Evolutionary conservation across 2,329 filamentous ascomycete genomes (phyloP).

Genomic region (Penicillium sp.): DNA sequence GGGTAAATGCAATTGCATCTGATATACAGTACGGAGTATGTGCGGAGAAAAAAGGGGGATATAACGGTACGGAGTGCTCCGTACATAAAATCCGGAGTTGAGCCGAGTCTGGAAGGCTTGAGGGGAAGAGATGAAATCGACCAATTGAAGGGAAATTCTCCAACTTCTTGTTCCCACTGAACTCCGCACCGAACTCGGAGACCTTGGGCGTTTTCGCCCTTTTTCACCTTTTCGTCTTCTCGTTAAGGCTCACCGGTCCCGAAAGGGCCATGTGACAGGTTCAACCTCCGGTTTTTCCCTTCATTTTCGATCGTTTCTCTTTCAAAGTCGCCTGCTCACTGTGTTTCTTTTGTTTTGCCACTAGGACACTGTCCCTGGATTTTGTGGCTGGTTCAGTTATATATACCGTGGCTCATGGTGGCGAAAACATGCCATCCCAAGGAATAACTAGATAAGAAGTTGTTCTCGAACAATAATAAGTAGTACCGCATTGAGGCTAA

Average conservation of each 20-base stretch:
- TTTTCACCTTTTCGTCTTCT: not conserved
- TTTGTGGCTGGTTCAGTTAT: not conserved
- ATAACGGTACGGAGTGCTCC: not conserved
- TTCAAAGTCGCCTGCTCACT: conserved; percentile 17
- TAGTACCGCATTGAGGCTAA: not conserved
- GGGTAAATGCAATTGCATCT: not conserved
- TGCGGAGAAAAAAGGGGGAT: conserved; percentile 5
- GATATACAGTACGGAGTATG: conserved; percentile 2
- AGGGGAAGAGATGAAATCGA: not conserved
- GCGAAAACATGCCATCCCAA: conserved; percentile 3
- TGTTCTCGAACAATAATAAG: not conserved
- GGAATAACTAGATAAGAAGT: not conserved
- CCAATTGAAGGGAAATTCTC: conserved; percentile 12
- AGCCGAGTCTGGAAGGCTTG: conserved; percentile 12
- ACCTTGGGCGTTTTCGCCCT: not conserved
- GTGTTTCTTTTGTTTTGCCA: conserved; percentile 7
- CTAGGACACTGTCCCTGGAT: not conserved
- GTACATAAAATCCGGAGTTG: conserved; percentile 16
- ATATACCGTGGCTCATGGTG: conserved; percentile 14
- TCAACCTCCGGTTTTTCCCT: conserved; percentile 20
- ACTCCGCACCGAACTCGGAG: conserved; percentile 23
- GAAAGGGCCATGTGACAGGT: conserved; percentile 9
- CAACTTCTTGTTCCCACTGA: conserved; percentile 8
- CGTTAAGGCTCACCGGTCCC: not conserved
- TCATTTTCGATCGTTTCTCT: conserved; percentile 7